phyloP scores from a whole-genome alignment of 148 eudicot genomes.

The Rhododendron molle region DNA sequence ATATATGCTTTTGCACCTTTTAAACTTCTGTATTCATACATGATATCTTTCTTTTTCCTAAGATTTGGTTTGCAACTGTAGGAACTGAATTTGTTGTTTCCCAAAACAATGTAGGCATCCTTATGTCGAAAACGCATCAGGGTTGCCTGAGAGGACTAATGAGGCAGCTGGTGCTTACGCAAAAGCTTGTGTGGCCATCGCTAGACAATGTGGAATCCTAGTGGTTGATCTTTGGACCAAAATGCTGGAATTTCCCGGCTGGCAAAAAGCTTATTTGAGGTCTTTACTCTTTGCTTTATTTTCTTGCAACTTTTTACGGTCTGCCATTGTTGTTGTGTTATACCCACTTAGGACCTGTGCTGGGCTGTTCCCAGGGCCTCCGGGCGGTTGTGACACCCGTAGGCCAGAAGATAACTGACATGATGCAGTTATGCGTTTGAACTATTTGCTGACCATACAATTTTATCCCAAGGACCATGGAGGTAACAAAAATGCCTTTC shows the following conservation, averaged over 20 bases:
- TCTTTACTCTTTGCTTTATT: conserved; percentile 12
- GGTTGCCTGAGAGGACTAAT: conserved; percentile 77
- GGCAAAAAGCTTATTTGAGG: conserved; percentile 61
- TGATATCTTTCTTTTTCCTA: background rate
- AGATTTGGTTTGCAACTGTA: background rate
- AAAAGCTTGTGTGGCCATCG: conserved; percentile 61
- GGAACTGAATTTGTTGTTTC: background rate
- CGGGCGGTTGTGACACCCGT: background rate
- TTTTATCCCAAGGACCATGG: too few species aligned
- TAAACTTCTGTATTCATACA: background rate
- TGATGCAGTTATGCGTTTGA: background rate
- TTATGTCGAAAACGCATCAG: conserved; percentile 43
- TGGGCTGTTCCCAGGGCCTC: background rate
- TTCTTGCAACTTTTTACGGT: background rate
- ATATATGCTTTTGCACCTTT: background rate
- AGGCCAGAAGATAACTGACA: background rate
- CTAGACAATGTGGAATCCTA: conserved; percentile 42
- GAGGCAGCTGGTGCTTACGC: conserved; percentile 74
- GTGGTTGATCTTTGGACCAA: conserved; percentile 68
- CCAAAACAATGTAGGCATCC: conserved; percentile 40
- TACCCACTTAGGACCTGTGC: background rate
- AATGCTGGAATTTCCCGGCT: conserved; percentile 68
- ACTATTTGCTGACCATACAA: background rate
- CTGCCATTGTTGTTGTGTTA: background rate
- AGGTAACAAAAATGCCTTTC: too few species aligned